Evolutionary conservation across 2,329 filamentous ascomycete genomes (phyloP).

Genomic region (Clonostachys rhizophaga): DNA sequence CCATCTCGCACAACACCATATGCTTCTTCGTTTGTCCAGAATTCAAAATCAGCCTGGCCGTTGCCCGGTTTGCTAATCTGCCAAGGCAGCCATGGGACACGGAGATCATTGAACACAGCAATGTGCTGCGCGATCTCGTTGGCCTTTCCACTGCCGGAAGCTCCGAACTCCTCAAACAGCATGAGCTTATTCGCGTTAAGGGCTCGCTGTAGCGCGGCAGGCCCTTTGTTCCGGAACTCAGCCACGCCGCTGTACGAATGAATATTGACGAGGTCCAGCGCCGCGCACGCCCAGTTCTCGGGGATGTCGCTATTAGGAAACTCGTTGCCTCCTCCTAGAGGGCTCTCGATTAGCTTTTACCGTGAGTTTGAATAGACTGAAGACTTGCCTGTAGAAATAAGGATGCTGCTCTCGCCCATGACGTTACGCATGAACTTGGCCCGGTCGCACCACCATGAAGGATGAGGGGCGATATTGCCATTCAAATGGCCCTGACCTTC

Average conservation of each 20-base stretch:
- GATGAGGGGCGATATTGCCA: slow-evolving; percentile 1
- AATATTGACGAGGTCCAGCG: slow-evolving; percentile 1
- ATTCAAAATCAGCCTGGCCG: slow-evolving; percentile 2
- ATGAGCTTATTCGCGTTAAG: slow-evolving; percentile 1
- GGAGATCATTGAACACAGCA: background rate
- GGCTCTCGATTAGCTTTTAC: background rate
- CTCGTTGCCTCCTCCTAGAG: slow-evolving; percentile 1
- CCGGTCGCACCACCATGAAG: slow-evolving; percentile 3
- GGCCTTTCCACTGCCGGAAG: background rate
- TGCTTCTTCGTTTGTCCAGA: slow-evolving; percentile 1
- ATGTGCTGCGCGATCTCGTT: slow-evolving; percentile 1
- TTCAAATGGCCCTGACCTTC: slow-evolving; percentile 3
- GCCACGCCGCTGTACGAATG: slow-evolving; percentile 2
- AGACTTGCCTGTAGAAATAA: slow-evolving; percentile 1
- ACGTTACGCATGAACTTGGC: slow-evolving; percentile 1
- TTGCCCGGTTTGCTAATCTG: slow-evolving; percentile 3
- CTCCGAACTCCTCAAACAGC: slow-evolving; percentile 2
- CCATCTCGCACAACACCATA: background rate
- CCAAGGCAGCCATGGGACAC: slow-evolving; percentile 3
- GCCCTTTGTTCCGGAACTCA: slow-evolving; percentile 1
- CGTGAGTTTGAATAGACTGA: background rate
- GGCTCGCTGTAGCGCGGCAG: background rate
- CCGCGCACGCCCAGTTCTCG: slow-evolving; percentile 1
- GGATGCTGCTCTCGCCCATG: background rate
- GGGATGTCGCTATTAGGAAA: slow-evolving; percentile 2